Base-by-base conservation (phyloP, 2,329 filamentous ascomycete species). In the Paraphoma sp. region DNA sequence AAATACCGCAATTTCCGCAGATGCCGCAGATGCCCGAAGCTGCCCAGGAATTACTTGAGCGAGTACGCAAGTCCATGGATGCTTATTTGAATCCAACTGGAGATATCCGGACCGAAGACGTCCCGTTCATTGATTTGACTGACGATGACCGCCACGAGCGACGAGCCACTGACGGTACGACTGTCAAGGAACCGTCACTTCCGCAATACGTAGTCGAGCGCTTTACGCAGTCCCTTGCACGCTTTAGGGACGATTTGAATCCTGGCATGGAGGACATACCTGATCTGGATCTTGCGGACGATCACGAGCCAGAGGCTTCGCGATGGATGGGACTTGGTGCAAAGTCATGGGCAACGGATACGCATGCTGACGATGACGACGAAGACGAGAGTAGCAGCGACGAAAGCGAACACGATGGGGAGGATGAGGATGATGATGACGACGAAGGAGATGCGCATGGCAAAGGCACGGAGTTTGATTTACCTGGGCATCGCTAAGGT, bases 191-290 rank as follows among this genome's bases (percentile, higher is more conserved):
- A 36, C 80, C 80, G 17, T 77, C 76, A 5, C 75, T 76, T 8
- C 72, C 80, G 0, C 79, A 80, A 55, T 80, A 81, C 42, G 79
- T 82, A 58, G 66, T 82, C 7, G 78, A 81, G 47, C 75, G 80
- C 0, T 75, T 82, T 23, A 78, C 76, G 6, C 71, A 79, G 44
- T 79, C 78, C 33, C 59, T 82, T 0, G 75, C 75, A 1, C 80
- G 81, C 5, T 79, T 82, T 61, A 68, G 80, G 12, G 80, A 80
- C 51, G 81, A 82, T 45, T 59, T 82, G 7, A 72, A 71, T 28
- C 69, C 70, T 1, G 65, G 67, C 2, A 64, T 71, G 38, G 75
- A 76, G 12, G 66, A 74, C 3, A 75, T 76, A 6, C 72, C 71
- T 1, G 53, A 57, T 16, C 47, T 76, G 14, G 69, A 76, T 47